Evolutionary conservation across 768 basidiomycete genomes (phyloP).

Genomic region (Rhodotorula toruloides): DNA sequence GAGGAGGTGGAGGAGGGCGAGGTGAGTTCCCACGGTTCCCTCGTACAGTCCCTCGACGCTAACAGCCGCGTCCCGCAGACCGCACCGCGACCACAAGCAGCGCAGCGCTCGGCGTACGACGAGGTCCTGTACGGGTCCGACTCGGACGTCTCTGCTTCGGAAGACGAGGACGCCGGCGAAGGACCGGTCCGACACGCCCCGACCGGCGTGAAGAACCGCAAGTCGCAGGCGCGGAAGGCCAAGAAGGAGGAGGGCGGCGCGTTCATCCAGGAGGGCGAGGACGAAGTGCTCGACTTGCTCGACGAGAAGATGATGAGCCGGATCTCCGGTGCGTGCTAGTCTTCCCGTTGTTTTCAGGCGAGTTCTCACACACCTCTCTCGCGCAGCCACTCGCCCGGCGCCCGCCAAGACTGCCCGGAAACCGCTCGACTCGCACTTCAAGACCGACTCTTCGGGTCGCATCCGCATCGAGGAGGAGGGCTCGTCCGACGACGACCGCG

Average conservation of each 20-base stretch:
- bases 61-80: too few relatives aligned
- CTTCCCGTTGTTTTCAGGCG: not conserved
- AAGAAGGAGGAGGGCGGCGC: slow-evolving; percentile 52
- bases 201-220: slow-evolving; percentile 56
- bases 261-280: slow-evolving; percentile 76
- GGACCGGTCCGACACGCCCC: slow-evolving; percentile 8
- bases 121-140: slow-evolving; percentile 96
- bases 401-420: slow-evolving; percentile 15
- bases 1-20: slow-evolving; percentile 51
- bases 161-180: slow-evolving; percentile 41
- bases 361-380: slow-evolving; percentile 23
- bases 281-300: slow-evolving; percentile 91
- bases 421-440: slow-evolving; percentile 57
- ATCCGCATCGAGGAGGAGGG: slow-evolving; percentile 45
- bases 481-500: slow-evolving; percentile 50
- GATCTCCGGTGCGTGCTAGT: slow-evolving; percentile 45
- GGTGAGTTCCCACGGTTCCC: slow-evolving; percentile 11
- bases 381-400: slow-evolving; percentile 28
- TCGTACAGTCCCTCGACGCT: not conserved
- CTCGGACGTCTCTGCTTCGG: slow-evolving; percentile 65
- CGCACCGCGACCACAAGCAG: slow-evolving; percentile 53
- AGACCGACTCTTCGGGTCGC: slow-evolving; percentile 57
- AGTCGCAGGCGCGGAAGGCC: slow-evolving; percentile 45
- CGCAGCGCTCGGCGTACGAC: slow-evolving; percentile 83
- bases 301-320: slow-evolving; percentile 56